Percentiles rank a stretch among this genome's conserved stretches.
These are phyloP conservation scores for Starmerella ratchasimensis DNA, from an alignment of 805 yeast species.

Conservation along the genomic window DNA sequence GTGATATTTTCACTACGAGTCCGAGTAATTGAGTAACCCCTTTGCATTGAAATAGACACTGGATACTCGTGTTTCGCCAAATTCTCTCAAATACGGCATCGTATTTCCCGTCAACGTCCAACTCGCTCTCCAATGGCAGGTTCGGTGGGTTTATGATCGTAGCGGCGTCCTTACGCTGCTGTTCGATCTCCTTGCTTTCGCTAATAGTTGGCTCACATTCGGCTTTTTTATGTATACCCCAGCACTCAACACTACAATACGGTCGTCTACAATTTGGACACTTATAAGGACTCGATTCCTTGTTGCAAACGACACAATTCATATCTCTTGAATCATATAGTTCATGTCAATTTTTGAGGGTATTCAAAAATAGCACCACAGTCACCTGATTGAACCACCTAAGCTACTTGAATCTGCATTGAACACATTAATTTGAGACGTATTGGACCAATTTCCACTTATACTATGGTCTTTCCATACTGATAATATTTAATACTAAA, in stretches of 20 bases:
- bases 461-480: too few species aligned
- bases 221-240: conserved; percentile 34
- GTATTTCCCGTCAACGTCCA: too few species aligned
- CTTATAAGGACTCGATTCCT: conserved; percentile 31
- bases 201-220: conserved; percentile 23
- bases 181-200: conserved; percentile 6
- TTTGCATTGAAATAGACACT: conserved; percentile 36
- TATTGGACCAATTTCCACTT: too few species aligned
- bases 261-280: conserved; percentile 38
- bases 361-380: too few species aligned
- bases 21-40: conserved; percentile 44
- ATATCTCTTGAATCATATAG: background rate
- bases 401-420: too few species aligned
- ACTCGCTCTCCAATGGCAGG: too few species aligned
- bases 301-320: conserved; percentile 12
- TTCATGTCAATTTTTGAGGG: too few species aligned
- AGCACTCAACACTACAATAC: conserved; percentile 49
- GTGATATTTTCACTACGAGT: conserved; percentile 35
- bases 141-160: too few species aligned
- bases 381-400: too few species aligned
- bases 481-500: too few species aligned
- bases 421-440: too few species aligned
- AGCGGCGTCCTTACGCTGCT: too few species aligned
- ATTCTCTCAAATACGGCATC: conserved; percentile 1
- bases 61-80: conserved; percentile 32